phyloP scores from a whole-genome alignment of 352 stramenopile species.

The Phytophthora capsici region DNA sequence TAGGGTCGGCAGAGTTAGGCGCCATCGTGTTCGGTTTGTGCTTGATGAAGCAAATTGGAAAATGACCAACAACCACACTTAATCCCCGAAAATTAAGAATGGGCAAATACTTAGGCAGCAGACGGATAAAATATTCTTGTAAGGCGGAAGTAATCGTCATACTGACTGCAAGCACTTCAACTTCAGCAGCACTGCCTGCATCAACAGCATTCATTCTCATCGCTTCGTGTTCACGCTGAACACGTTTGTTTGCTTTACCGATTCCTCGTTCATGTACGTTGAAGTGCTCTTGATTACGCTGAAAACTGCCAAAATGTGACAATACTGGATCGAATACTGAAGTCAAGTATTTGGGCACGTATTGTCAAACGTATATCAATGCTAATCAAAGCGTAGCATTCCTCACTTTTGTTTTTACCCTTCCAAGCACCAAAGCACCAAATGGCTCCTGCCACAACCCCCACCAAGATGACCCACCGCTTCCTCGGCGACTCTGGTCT shows the following conservation, averaged over 20 bases:
- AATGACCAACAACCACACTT: neutral
- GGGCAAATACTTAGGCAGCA: too few species aligned
- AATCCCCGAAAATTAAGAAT: too few species aligned
- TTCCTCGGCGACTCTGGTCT: constrained; percentile 12
- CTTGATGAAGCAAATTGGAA: neutral
- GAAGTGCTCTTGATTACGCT: neutral
- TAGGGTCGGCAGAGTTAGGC: neutral
- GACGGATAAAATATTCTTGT: too few species aligned
- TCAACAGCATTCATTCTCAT: neutral
- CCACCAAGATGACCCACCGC: constrained; percentile 17
- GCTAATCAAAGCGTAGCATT: neutral
- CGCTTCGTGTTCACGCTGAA: neutral
- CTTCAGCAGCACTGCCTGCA: neutral
- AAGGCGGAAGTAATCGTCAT: too few species aligned
- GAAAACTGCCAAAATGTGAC: neutral
- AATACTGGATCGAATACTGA: neutral
- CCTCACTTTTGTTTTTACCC: constrained; percentile 1
- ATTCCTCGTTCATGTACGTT: neutral
- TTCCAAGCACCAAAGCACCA: constrained; percentile 1
- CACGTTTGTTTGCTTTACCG: neutral
- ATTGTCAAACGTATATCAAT: neutral
- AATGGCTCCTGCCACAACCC: constrained; percentile 2
- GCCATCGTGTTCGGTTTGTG: neutral
- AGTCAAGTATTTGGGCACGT: neutral
- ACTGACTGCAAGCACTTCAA: neutral